A percentile compares a stretch with the other conserved stretches of the same genome.
Conservation (phyloP, 2,329 filamentous ascomycete genomes). For the Aspergillus pseudoviridinutans region DNA sequence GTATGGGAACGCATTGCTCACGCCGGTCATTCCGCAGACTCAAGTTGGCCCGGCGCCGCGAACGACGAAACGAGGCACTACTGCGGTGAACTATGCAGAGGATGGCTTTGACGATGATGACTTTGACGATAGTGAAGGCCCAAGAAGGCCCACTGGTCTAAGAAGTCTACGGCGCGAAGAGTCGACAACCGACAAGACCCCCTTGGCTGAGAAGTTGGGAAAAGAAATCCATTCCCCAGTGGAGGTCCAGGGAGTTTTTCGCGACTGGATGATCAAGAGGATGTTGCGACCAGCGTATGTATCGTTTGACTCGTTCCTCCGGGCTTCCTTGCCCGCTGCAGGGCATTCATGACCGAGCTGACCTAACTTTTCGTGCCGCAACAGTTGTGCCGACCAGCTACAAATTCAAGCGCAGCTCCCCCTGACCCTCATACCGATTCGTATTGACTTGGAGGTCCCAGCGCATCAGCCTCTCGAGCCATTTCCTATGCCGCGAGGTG, state of each 20-base stretch:
- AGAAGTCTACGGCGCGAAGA: constrained; percentile 80
- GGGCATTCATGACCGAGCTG: constrained; percentile 17
- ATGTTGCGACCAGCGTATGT: constrained; percentile 44
- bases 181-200: constrained; percentile 57
- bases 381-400: constrained; percentile 54
- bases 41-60: constrained; percentile 65
- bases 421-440: constrained; percentile 87
- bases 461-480: constrained; percentile 54
- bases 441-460: constrained; percentile 90
- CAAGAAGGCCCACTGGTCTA: constrained; percentile 69
- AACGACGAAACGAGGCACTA: constrained; percentile 96
- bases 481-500: constrained; percentile 42
- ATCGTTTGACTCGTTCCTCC: constrained; percentile 3
- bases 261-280: constrained; percentile 89
- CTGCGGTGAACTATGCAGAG: constrained; percentile 95
- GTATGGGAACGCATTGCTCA: constrained; percentile 88
- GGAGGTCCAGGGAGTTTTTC: constrained; percentile 83
- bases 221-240: constrained; percentile 78
- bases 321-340: constrained; percentile 4
- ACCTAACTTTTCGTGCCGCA: constrained; percentile 7
- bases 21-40: constrained; percentile 71
- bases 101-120: constrained; percentile 82
- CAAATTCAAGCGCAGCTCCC: constrained; percentile 71
- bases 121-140: constrained; percentile 62
- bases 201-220: constrained; percentile 70